Evolutionary conservation across 2,329 filamentous ascomycete species (phyloP).

Genomic region (Sclerotinia glacialis): DNA sequence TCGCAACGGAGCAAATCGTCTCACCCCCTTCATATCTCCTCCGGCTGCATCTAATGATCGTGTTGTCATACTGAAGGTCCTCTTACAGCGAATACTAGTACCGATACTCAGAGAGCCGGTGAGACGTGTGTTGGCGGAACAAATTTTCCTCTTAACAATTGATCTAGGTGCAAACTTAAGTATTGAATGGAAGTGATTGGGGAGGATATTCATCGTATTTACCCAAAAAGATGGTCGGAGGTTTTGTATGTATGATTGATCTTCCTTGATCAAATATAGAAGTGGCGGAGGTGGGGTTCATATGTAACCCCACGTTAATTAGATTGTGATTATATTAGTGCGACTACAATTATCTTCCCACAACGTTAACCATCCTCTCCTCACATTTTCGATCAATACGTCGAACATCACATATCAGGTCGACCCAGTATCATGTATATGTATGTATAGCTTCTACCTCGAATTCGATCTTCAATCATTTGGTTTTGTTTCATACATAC

Average conservation of each 20-base stretch:
- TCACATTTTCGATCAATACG: too few relatives aligned
- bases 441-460: too few relatives aligned
- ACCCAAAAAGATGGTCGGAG: too few relatives aligned
- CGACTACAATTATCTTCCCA: too few relatives aligned
- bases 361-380: too few relatives aligned
- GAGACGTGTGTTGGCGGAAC: not conserved
- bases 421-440: too few relatives aligned
- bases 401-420: too few relatives aligned
- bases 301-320: not conserved
- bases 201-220: not conserved
- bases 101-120: not conserved
- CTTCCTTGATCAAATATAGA: not conserved
- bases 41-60: not conserved
- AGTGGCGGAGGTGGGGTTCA: slow-evolving; percentile 3
- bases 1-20: slow-evolving; percentile 57
- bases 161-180: not conserved
- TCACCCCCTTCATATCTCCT: slow-evolving; percentile 13
- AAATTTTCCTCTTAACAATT: not conserved
- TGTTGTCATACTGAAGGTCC: not conserved
- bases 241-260: not conserved
- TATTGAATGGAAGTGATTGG: not conserved
- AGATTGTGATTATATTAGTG: not conserved
- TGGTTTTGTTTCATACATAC: too few relatives aligned
- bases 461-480: too few relatives aligned
- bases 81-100: not conserved